Base-by-base conservation (phyloP, 179 eudicot species). In the Nepenthes alata region DNA sequence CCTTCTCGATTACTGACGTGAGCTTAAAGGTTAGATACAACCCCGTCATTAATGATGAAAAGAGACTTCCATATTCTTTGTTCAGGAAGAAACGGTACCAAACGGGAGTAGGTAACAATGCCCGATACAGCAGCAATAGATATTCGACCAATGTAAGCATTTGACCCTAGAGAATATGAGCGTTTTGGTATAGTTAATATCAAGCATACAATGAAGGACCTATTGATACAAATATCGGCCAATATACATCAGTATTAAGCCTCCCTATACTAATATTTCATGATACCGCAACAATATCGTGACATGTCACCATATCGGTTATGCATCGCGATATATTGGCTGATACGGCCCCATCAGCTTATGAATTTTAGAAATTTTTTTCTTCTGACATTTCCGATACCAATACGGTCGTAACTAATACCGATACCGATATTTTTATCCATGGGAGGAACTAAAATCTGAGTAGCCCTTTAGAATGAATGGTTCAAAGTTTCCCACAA, bases 81-180 rank as follows among this genome's bases (percentile, higher is more conserved):
- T 91, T 89, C 67, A 86, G 51, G 77, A 89, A 91, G 85, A 89
- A 91, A 58, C 96, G 85, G 66, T 91, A 91, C 96, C 97, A 91
- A 69, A 91, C 97, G 5, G 97, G 97, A 54, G 96, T 80, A 47
- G 97, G 96, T 61, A 91, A 70, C 76, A 91, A 71, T 35, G 96
- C 91, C 66, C 96, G 96, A 67, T 91, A 91, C 13, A 91, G 79
- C 55, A 91, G 78, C 61, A 91, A 70, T 13, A 80, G 63, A 74
- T 91, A 91, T 74, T 91, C 98, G 51, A 91, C 86, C 67, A 91
- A 69, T 54, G 98, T 89, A 63, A 91, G 70, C 80, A 91, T 70
- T 80, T 89, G 96, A 66, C 98, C 96, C 96, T 91, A 68, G 44
- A 71, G 67, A 41, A 65, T 54, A 4, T 51, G 35, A 63, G 47